A percentile compares a stretch with the other conserved stretches of the same genome.
phyloP scores from a whole-genome alignment of 345 rosid genomes.

The Gossypium mustelinum region DNA sequence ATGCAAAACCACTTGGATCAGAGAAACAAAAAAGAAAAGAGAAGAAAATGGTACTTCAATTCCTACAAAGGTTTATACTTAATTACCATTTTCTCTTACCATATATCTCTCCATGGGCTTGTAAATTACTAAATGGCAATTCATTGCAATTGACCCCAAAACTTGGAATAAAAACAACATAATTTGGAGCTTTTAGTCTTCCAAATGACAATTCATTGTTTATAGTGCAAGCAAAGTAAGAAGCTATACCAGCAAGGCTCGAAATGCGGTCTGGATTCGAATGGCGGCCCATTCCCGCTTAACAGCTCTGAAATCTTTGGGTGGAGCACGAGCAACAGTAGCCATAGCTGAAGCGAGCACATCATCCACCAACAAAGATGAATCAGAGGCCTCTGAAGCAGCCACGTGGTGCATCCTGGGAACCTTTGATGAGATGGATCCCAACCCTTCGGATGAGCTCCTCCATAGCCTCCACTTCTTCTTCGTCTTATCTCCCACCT shows the following conservation, averaged over 20 bases:
- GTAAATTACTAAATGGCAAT: too few relatives aligned
- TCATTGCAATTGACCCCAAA: too few relatives aligned
- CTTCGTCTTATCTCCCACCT: slow-evolving; percentile 46
- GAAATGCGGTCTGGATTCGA: slow-evolving; percentile 74
- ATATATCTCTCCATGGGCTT: too few relatives aligned
- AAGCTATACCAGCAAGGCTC: slow-evolving; percentile 61
- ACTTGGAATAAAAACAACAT: too few relatives aligned
- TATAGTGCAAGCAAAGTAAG: background rate
- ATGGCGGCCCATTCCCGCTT: slow-evolving; percentile 87
- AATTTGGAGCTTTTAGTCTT: too few relatives aligned
- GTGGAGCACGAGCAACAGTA: slow-evolving; percentile 63
- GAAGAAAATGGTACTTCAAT: too few relatives aligned
- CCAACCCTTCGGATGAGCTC: slow-evolving; percentile 66
- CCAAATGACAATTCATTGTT: too few relatives aligned
- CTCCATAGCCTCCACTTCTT: slow-evolving; percentile 95
- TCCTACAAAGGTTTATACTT: too few relatives aligned
- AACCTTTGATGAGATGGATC: slow-evolving; percentile 39
- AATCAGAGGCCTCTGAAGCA: slow-evolving; percentile 50
- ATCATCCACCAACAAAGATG: slow-evolving; percentile 33
- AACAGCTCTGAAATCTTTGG: slow-evolving; percentile 61
- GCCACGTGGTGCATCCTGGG: slow-evolving; percentile 38
- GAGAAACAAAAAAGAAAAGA: too few relatives aligned
- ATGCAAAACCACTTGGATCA: too few relatives aligned
- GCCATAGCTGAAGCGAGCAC: slow-evolving; percentile 66
- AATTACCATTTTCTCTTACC: background rate